Evolutionary conservation across 805 yeast genomes (phyloP).

Genomic region (Nematodospora valgi): DNA sequence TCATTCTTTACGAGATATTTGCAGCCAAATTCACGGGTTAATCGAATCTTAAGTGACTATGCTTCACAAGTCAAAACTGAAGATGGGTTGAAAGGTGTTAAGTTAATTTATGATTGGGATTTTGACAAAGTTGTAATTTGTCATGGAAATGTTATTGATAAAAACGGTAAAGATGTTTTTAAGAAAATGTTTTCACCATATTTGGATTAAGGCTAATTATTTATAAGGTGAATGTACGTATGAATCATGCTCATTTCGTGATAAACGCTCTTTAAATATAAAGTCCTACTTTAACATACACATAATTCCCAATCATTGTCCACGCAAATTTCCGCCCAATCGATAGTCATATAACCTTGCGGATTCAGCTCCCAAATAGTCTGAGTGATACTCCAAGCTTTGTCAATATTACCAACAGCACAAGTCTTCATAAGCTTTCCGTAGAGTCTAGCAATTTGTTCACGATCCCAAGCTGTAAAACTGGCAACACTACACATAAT

Average conservation of each 20-base stretch:
- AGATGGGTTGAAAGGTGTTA: constrained; percentile 12
- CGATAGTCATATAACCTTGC: constrained; percentile 2
- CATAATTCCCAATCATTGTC: constrained; percentile 1
- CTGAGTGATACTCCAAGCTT: neutral
- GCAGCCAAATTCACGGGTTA: constrained; percentile 36
- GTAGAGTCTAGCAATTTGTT: neutral
- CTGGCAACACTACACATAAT: constrained; percentile 1
- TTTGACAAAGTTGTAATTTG: constrained; percentile 46
- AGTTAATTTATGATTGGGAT: constrained; percentile 31
- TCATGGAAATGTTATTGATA: constrained; percentile 53
- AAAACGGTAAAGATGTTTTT: constrained; percentile 19
- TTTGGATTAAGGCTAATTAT: neutral
- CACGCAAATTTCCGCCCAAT: constrained; percentile 1
- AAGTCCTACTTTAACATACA: no score
- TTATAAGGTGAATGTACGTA: no score
- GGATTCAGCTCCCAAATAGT: constrained; percentile 1
- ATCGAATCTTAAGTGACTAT: constrained; percentile 10
- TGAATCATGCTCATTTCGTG: no score
- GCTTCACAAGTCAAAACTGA: neutral
- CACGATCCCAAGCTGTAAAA: neutral
- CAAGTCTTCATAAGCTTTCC: neutral
- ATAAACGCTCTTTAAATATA: no score
- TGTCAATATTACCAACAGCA: neutral
- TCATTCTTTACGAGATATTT: constrained; percentile 31
- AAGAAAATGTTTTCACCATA: neutral